Percentiles rank a stretch among this genome's conserved stretches.
These are phyloP conservation scores for Argentina anserina DNA, from an alignment of 306 rosid genomes.

Conservation along the genomic window DNA sequence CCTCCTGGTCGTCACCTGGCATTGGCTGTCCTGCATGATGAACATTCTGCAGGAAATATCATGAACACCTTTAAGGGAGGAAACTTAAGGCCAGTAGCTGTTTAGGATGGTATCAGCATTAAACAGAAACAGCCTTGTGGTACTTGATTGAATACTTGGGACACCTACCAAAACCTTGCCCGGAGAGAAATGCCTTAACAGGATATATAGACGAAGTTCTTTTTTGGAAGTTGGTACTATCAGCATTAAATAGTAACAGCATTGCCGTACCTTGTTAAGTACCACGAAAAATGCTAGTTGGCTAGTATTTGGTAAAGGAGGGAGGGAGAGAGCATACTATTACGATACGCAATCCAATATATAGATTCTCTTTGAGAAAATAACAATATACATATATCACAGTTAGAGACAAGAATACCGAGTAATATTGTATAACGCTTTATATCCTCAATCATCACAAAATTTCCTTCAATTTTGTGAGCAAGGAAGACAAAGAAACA, in stretches of 20 bases:
- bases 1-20: conserved; percentile 96
- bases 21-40: conserved; percentile 85
- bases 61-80: conserved; percentile 19
- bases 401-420: background rate
- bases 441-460: background rate
- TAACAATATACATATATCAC: background rate
- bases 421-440: background rate
- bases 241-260: too few relatives aligned
- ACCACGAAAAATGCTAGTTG: too few relatives aligned
- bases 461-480: background rate
- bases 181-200: background rate
- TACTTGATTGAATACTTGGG: background rate
- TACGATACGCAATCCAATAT: too few relatives aligned
- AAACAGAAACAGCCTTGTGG: background rate
- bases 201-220: background rate
- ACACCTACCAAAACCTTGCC: background rate
- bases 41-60: conserved; percentile 62
- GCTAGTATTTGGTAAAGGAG: too few relatives aligned
- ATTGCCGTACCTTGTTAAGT: too few relatives aligned
- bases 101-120: background rate
- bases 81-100: background rate
- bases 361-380: too few relatives aligned
- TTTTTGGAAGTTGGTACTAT: too few relatives aligned
- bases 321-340: too few relatives aligned
- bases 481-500: background rate